Evolutionary conservation across 2,329 filamentous ascomycete species (phyloP).

Genomic region (Penicillium sp.): DNA sequence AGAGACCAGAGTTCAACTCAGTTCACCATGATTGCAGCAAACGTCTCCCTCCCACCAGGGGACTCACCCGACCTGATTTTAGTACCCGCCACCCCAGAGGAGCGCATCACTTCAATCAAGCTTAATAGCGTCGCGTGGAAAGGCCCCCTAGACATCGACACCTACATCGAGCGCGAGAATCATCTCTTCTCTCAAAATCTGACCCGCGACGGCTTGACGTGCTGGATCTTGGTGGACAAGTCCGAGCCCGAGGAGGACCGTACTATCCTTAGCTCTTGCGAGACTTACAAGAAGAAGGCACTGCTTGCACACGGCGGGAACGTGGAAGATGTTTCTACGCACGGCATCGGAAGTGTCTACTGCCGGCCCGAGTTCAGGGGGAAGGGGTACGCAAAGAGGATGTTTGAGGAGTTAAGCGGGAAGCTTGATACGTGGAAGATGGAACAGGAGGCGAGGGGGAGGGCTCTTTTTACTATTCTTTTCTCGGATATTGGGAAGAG

Average conservation of each 20-base stretch:
- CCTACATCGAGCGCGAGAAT: slow-evolving; percentile 61
- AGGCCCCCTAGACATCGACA: slow-evolving; percentile 54
- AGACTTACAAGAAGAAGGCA: slow-evolving; percentile 50
- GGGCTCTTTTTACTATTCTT: slow-evolving; percentile 70
- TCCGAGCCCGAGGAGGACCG: slow-evolving; percentile 39
- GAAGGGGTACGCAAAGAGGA: slow-evolving; percentile 73
- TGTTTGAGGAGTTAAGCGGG: slow-evolving; percentile 67
- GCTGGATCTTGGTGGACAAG: slow-evolving; percentile 61
- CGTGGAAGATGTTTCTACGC: slow-evolving; percentile 59
- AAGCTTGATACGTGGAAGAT: slow-evolving; percentile 56
- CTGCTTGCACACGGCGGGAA: slow-evolving; percentile 51
- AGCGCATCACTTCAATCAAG: slow-evolving; percentile 54
- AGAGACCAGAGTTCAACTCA: too few species aligned
- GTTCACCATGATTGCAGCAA: slow-evolving; percentile 38
- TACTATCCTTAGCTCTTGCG: slow-evolving; percentile 59
- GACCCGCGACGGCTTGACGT: slow-evolving; percentile 57
- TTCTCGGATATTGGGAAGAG: slow-evolving; percentile 84
- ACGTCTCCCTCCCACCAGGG: slow-evolving; percentile 46
- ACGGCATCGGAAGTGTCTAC: slow-evolving; percentile 82
- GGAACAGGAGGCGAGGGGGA: slow-evolving; percentile 40
- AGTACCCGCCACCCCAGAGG: slow-evolving; percentile 55
- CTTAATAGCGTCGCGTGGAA: slow-evolving; percentile 61
- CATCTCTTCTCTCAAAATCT: slow-evolving; percentile 53
- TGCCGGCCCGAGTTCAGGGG: slow-evolving; percentile 67
- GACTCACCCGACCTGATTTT: slow-evolving; percentile 55